Evolutionary conservation across 2,329 filamentous ascomycete species (phyloP), one percentile per base, ranked within the genome.

Genomic region (Aspergillus spinulosporus): DNA sequence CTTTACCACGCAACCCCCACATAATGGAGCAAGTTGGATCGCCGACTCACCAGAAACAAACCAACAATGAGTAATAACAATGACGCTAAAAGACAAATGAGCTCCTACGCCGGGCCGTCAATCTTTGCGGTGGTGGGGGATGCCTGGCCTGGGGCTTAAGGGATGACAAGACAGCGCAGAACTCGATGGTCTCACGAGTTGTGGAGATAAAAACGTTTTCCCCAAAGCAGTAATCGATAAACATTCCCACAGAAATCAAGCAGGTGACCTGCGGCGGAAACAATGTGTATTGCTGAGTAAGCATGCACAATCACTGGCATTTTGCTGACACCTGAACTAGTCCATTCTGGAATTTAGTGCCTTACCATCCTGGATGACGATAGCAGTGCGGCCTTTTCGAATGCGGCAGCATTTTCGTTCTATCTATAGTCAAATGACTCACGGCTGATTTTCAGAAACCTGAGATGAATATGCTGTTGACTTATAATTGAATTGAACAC

Each of bases 181-280:
- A 65, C 43, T 51, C 49, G 43, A 64, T 62, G 59, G 62, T 62
- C 60, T 65, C 60, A 66, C 54, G n/a, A 42, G 14, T 14, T 6
- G 42, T 21, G 21, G 21, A 49, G 44, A 57, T 50, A 50, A 52
- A 59, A 66, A 64, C 63, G 62, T 51, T 59, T 65, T 72, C 42
- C 72, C 67, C 58, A 43, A 72, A 65, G 28, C 45, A 68, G 72
- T 63, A 74, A 74, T 70, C 66, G 65, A 71, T 74, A 74, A 75
- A 74, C 72, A 73, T 57, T 59, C 29, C 21, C 21, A 21, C 21
- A 21, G 21, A 21, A 21, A 21, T 21, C 21, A 31, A 26, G 1
- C 49, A n/a, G 15, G 8, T 45, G 59, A 59, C 54, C 58, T 39
- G 63, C 62, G 59, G 61, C 58, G 66, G 49, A 39, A 65, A 67